Evolutionary conservation across 2,329 filamentous ascomycete species (phyloP).

Genomic region (Rhinocladiella mackenziei): DNA sequence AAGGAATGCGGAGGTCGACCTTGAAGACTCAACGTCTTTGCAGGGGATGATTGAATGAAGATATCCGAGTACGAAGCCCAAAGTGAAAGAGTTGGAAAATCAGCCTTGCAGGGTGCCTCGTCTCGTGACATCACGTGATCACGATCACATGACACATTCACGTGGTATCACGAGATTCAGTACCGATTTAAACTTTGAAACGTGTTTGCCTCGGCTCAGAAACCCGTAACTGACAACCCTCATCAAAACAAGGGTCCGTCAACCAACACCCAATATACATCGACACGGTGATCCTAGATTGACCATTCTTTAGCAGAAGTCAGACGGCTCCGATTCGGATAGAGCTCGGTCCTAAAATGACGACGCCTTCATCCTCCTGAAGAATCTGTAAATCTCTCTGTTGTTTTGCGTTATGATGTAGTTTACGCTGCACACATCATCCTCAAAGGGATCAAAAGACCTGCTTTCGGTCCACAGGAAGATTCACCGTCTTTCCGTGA

Average conservation of each 20-base stretch:
- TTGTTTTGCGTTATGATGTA: slow-evolving; percentile 19
- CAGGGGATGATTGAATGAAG: too few relatives aligned
- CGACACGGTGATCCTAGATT: too few relatives aligned
- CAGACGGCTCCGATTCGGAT: too few relatives aligned
- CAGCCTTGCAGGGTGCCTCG: slow-evolving; percentile 17
- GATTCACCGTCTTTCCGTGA: slow-evolving; percentile 4
- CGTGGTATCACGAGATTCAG: too few relatives aligned
- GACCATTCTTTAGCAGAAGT: too few relatives aligned
- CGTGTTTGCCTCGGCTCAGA: background rate
- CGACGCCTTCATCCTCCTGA: too few relatives aligned
- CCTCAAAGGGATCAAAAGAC: slow-evolving; percentile 14
- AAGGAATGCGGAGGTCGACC: too few relatives aligned
- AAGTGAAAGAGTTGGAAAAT: slow-evolving; percentile 9
- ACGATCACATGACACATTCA: too few relatives aligned
- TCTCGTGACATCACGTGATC: too few relatives aligned
- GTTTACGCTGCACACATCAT: slow-evolving; percentile 28
- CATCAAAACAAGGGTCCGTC: background rate
- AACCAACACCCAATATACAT: background rate
- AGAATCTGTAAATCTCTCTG: background rate
- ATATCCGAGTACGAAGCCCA: slow-evolving; percentile 23
- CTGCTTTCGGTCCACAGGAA: slow-evolving; percentile 17
- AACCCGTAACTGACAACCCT: background rate
- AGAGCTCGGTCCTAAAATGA: too few relatives aligned
- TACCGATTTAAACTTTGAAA: too few relatives aligned
- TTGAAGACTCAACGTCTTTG: too few relatives aligned